phyloP scores from a whole-genome alignment of 495 filamentous ascomycete species.

The Coniosporium apollinis region DNA sequence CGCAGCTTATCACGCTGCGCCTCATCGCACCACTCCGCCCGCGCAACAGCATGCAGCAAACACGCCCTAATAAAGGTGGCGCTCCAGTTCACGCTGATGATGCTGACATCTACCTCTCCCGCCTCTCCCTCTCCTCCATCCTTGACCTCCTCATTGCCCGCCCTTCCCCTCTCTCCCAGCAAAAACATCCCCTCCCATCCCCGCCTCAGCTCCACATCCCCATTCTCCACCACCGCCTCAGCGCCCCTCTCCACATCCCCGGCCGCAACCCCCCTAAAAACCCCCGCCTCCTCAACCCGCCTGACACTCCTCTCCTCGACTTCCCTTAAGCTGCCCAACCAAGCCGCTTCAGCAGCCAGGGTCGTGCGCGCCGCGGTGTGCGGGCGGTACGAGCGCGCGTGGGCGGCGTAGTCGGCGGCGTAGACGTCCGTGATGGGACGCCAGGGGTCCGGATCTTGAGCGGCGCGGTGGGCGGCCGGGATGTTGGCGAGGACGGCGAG shows the following conservation, averaged over 20 bases:
- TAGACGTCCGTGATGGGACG: constrained; percentile 9
- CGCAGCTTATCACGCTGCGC: neutral
- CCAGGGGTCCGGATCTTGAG: constrained; percentile 8
- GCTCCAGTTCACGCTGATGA: constrained; percentile 24
- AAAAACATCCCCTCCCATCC: constrained; percentile 11
- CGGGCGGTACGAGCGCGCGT: constrained; percentile 6
- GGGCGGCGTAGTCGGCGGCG: constrained; percentile 6
- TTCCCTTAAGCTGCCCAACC: constrained; percentile 9
- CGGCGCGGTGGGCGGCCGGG: neutral
- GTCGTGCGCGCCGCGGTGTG: neutral
- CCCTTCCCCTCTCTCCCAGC: neutral
- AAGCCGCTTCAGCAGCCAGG: constrained; percentile 7
- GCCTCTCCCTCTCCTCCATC: neutral
- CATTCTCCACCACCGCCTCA: constrained; percentile 5
- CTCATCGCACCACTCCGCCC: neutral
- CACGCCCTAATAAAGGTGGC: constrained; percentile 11
- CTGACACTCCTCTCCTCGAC: constrained; percentile 12
- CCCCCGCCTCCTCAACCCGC: constrained; percentile 6
- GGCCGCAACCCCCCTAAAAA: constrained; percentile 9
- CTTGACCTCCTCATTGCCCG: neutral
- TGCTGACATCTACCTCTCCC: constrained; percentile 4
- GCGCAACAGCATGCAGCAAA: constrained; percentile 3
- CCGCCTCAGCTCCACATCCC: constrained; percentile 12
- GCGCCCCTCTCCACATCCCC: constrained; percentile 7
- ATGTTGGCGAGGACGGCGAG: constrained; percentile 15